Evolutionary conservation across 2,329 filamentous ascomycete genomes (phyloP).

Genomic region (Penicillium expansum): DNA sequence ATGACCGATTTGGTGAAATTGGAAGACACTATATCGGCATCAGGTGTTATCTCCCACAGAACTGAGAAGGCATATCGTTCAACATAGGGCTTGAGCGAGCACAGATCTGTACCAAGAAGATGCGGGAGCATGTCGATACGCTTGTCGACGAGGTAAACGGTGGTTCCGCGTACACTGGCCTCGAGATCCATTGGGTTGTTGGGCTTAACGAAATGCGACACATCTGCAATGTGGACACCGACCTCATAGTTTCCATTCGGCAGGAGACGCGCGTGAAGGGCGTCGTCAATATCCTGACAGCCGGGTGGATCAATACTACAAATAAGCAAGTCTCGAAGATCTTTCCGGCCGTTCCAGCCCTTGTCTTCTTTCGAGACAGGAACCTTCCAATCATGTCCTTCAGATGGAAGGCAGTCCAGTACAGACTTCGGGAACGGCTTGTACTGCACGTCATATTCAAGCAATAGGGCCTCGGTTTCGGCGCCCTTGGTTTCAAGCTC

Average conservation of each 20-base stretch:
- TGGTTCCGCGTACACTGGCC: constrained; percentile 89
- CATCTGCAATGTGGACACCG: constrained; percentile 96
- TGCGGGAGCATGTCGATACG: constrained; percentile 99
- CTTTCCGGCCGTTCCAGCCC: constrained; percentile 80
- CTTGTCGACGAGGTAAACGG: constrained; percentile 97
- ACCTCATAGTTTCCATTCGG: constrained; percentile 95
- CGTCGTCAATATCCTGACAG: constrained; percentile 98
- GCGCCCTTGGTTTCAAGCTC: constrained; percentile 96
- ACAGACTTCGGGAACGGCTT: constrained; percentile 95
- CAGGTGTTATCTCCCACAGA: constrained; percentile 80
- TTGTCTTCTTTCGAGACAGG: constrained; percentile 74
- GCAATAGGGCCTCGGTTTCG: constrained; percentile 87
- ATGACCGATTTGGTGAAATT: constrained; percentile 98
- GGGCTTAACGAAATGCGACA: constrained; percentile 98
- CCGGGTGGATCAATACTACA: constrained; percentile 97
- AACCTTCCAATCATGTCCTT: constrained; percentile 93
- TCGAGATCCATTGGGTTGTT: constrained; percentile 97
- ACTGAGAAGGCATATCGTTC: constrained; percentile 86
- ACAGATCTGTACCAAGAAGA: constrained; percentile 91
- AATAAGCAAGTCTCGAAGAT: constrained; percentile 80
- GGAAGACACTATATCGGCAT: constrained; percentile 81
- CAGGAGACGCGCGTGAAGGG: constrained; percentile 78
- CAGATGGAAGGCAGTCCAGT: constrained; percentile 82
- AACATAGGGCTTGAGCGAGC: constrained; percentile 96
- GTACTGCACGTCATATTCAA: constrained; percentile 98